Base-by-base conservation (phyloP, 352 stramenopile genomes). In the Phytophthora fragariae region DNA sequence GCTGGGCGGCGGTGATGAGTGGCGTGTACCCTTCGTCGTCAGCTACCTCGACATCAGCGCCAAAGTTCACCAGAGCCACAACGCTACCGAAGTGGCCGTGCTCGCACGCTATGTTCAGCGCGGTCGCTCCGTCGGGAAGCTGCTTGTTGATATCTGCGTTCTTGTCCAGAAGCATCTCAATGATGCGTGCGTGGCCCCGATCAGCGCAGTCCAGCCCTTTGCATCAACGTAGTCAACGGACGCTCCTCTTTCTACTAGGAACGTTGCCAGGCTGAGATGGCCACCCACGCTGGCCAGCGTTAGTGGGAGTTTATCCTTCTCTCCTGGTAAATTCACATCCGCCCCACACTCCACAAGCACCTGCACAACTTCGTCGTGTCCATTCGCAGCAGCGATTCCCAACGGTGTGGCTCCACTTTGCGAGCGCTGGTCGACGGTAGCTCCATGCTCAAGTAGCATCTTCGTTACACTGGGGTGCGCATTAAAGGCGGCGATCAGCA, bases 11-110 rank as follows among this genome's bases (percentile, higher is more conserved):
- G 6, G 56, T 50, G 21, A 62, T 62, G 15, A 62, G 37, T 17
- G 56, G 56, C 21, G 56, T 62, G 37, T 62, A 62, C 7, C 56
- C 56, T 50, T 62, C 37, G 4, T 52, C 14, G 29, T 53, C 56
- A 7, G 17, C 37, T 5, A 52, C 1, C n/a, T 65, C 46, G 21
- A 57, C 46, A n/a, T 29, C 29, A 12, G 58, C 58, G 5, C 58
- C 57, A 29, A 8, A 15, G 15, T 44, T 41, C 5, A 55, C 39
- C n/a, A 64, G 57, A 24, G 24, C 11, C 27, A 54, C 17, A 15
- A 56, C 57, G 9, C 21, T 15, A 10, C 29, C 41, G 10, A 56
- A 29, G 44, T 57, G 58, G 12, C 58, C 58, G 14, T 57, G 29
- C 3, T 57, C 44, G 15, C 58, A 57, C 41, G 58, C 58, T 2